A percentile compares a stretch with the other conserved stretches of the same genome.
phyloP scores from a whole-genome alignment of 768 basidiomycete genomes.

The Tremella mesenterica region DNA sequence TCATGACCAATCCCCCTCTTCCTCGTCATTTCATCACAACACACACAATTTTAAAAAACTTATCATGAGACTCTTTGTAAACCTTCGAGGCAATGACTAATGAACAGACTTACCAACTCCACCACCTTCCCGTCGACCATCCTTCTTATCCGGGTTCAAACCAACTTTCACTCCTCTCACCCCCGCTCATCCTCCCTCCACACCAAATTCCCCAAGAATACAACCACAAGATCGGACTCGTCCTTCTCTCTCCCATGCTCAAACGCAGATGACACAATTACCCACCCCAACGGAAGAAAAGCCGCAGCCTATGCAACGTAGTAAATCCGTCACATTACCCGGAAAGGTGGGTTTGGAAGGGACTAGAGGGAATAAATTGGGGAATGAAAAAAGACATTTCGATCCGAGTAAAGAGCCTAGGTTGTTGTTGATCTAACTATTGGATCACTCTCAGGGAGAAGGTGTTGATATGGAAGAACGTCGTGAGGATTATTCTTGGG shows the following conservation, averaged over 20 bases:
- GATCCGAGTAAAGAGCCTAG: constrained; percentile 31
- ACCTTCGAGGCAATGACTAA: too few relatives aligned
- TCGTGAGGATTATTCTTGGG: too few relatives aligned
- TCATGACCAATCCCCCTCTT: too few relatives aligned
- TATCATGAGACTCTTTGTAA: too few relatives aligned
- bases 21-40: too few relatives aligned
- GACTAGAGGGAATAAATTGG: not conserved
- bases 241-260: not conserved
- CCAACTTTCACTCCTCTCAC: not conserved
- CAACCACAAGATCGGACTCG: not conserved
- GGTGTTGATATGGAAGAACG: too few relatives aligned
- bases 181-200: not conserved
- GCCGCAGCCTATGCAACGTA: not conserved
- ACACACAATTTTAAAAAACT: too few relatives aligned
- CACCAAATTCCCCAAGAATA: not conserved
- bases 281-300: too few relatives aligned
- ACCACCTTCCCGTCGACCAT: not conserved
- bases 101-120: not conserved
- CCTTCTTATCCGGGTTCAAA: not conserved
- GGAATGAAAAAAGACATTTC: constrained; percentile 19
- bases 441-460: too few relatives aligned
- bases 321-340: not conserved
- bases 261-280: not conserved
- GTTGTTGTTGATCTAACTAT: constrained; percentile 7
- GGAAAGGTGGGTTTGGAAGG: not conserved